Evolutionary conservation across 345 rosid species (phyloP), one percentile per base, ranked within the genome.

Genomic region (Eucalyptus victrix): DNA sequence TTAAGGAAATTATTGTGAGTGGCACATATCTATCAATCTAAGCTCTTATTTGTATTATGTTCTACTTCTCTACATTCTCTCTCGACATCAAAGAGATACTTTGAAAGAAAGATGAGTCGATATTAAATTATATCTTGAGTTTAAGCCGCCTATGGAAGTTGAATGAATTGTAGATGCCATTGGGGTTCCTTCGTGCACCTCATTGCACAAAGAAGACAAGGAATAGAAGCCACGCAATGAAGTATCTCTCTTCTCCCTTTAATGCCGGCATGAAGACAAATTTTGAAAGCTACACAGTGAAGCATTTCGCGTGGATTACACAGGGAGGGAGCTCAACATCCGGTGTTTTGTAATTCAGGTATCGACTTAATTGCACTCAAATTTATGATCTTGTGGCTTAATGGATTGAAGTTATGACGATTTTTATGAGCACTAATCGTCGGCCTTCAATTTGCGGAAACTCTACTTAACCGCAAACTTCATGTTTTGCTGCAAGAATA

Each of bases 41-140:
- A 56, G 62, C 6, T 56, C 62, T 11, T 11, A 56, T 56, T 24
- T 56, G 62, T 56, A 11, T 56, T 56, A 56, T 4, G 3, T 24
- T 5, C 3, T 56, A 5, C 62, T 56, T 26, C 9, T 56, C 62
- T 56, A 24, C 6, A 56, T 11, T 56, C 6, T 56, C 62, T 56
- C 30, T 11, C 0, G 0, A 1, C 6, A 0, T 56, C 30, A 23
- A 56, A 56, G 30, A 56, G 62, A 26, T 56, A 26, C 6, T 56
- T 56, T 56, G 30, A 56, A 56, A 56, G 6, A 24, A 24, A 56
- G 6, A 56, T 5, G 13, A 56, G 30, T 56, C 1, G 3, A 1
- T 56, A 11, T 56, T 56, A 56, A 56, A 56, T 56, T 24, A 56
- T 56, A 0, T 4, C 3, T 24, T 12, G 14, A 56, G 1, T 24